Evolutionary conservation across 352 stramenopile species (phyloP).

Genomic region (Phytophthora hibernalis): DNA sequence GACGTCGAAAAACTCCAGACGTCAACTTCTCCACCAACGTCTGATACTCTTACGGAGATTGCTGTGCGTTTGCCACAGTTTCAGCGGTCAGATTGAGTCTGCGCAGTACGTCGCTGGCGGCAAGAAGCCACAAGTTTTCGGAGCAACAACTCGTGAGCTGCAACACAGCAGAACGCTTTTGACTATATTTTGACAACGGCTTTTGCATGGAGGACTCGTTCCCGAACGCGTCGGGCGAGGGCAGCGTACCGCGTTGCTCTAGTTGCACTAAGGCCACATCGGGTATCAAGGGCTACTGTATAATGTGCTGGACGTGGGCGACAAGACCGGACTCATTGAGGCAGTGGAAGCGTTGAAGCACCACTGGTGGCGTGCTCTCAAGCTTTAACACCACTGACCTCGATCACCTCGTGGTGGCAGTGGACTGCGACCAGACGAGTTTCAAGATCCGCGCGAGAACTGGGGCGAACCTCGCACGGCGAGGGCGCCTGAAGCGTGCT

Average conservation of each 20-base stretch:
- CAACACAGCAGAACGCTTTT: conserved; percentile 84
- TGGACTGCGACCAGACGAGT: conserved; percentile 90
- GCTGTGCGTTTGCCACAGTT: conserved; percentile 95
- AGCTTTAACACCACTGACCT: conserved; percentile 78
- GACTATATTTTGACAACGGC: conserved; percentile 86
- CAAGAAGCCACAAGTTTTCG: conserved; percentile 72
- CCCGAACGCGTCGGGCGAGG: neutral
- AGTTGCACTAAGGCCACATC: conserved; percentile 26
- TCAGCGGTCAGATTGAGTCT: conserved; percentile 91
- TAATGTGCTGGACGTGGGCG: conserved; percentile 54
- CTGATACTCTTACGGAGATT: no score
- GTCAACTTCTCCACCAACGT: no score
- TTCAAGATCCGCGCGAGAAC: conserved; percentile 92
- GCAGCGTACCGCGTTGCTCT: conserved; percentile 28
- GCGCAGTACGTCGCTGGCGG: conserved; percentile 77
- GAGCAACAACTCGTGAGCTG: conserved; percentile 93
- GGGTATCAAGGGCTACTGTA: conserved; percentile 51
- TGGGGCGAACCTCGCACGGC: conserved; percentile 94
- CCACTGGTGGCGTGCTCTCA: conserved; percentile 89
- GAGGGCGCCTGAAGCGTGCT: conserved; percentile 73
- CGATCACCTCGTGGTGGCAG: conserved; percentile 96
- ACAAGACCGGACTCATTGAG: conserved; percentile 72
- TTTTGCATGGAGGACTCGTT: conserved; percentile 76
- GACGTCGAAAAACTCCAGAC: no score
- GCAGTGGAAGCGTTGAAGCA: conserved; percentile 95